A percentile compares a stretch with the other conserved stretches of the same genome.
phyloP scores from a whole-genome alignment of 768 basidiomycete species.

The Boletellus emodensis region DNA sequence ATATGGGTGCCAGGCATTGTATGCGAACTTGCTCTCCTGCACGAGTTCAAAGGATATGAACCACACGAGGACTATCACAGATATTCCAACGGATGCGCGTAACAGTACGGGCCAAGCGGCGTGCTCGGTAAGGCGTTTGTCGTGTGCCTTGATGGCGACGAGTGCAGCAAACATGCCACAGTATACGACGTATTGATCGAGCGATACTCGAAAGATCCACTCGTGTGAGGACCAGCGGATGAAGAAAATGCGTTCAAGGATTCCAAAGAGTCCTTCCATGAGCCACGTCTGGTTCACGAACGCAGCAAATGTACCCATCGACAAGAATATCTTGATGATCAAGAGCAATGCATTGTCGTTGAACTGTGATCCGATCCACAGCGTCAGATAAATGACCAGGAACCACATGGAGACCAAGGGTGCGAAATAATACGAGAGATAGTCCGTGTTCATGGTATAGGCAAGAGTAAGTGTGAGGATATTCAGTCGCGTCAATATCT shows the following conservation, averaged over 20 bases:
- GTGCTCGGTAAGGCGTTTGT: constrained; percentile 66
- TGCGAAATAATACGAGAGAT: constrained; percentile 87
- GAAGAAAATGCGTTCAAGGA: constrained; percentile 61
- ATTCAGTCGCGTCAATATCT: constrained; percentile 82
- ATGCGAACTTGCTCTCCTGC: constrained; percentile 76
- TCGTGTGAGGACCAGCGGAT: constrained; percentile 84
- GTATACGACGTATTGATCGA: constrained; percentile 89
- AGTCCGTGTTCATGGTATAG: constrained; percentile 90
- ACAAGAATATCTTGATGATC: constrained; percentile 63
- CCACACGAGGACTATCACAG: constrained; percentile 59
- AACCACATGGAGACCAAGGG: constrained; percentile 92
- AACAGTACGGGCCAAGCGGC: constrained; percentile 56
- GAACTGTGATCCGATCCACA: constrained; percentile 64
- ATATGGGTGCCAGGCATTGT: constrained; percentile 84
- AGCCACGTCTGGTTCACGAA: constrained; percentile 64
- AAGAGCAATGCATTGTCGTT: constrained; percentile 71
- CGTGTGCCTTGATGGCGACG: constrained; percentile 69
- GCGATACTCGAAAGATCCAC: constrained; percentile 84
- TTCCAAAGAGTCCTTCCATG: constrained; percentile 58
- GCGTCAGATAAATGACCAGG: constrained; percentile 77
- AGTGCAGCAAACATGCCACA: constrained; percentile 79
- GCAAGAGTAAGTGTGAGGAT: constrained; percentile 76
- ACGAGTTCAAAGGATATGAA: constrained; percentile 80
- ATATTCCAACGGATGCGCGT: constrained; percentile 46
- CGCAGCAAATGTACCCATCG: constrained; percentile 57